Base-by-base conservation (phyloP, 2,329 filamentous ascomycete genomes). In the Alternaria incomplexa region DNA sequence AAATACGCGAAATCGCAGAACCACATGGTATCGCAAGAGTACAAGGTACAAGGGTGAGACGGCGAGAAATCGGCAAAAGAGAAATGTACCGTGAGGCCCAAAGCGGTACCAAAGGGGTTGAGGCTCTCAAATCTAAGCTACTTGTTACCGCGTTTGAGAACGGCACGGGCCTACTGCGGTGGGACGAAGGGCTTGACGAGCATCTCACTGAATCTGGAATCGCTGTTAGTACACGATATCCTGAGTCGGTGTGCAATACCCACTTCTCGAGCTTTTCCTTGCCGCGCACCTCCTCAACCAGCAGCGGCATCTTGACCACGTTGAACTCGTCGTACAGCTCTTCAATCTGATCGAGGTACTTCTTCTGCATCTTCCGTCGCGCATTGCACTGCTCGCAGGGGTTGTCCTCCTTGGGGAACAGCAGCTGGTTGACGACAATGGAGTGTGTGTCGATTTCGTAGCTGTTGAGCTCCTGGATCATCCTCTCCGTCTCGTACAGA, bases 241-340 rank as follows among this genome's bases (percentile, higher is more conserved):
- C 47, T 13, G 10, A 26, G 17, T 23, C 40, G 22, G 32, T 5
- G 15, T 23, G 10, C 8, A 9, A 26, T 15, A 80, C 81, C 76
- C 68, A 83, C 82, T 88, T 93, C 82, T 96, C 93, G 72, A 99
- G 83, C 81, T 89, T 95, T 77, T 98, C 95, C 85, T 96, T 97
- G 47, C 96, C 96, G 74, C 96, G 86, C 10, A 99, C 94, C 83
- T 99, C 96, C 80, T 99, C 95, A 1, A 97, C 93, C 63, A 99
- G 83, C 75, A 99, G 82, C 40, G 96, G 96, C 94, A 99, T 98
- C 86, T 95, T 95, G 71, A 99, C 95, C 43, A 99, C 94, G 79
- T 99, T 97, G 84, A 99, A 99, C 81, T 99, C 96, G 77, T 97
- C 94, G 79, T 99, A 99, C 62, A 99, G 83, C 84, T 99, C 96